Percentiles rank a stretch among this genome's conserved stretches.
Evolutionary conservation across 179 eudicot genomes (phyloP).

Genomic region (Corrigiola litoralis): DNA sequence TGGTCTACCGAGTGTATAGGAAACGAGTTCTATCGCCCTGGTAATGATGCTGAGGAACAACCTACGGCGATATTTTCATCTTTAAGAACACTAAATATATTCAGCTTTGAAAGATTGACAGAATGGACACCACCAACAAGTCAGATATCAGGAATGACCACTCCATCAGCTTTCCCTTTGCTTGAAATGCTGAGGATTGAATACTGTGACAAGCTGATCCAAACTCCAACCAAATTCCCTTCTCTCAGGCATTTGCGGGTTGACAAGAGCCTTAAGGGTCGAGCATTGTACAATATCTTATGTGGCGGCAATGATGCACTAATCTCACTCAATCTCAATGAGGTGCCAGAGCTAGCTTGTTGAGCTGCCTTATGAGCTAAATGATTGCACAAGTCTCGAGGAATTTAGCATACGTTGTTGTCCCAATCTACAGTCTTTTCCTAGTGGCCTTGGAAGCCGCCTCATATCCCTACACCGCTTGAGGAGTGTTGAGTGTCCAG

Average conservation of each 20-base stretch:
- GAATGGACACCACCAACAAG: constrained; percentile 10
- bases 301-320: neutral
- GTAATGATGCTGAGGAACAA: neutral
- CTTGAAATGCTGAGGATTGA: constrained; percentile 21
- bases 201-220: constrained; percentile 10
- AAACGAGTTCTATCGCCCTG: constrained; percentile 13
- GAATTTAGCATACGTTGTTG: constrained; percentile 8
- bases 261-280: constrained; percentile 5
- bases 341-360: constrained; percentile 8
- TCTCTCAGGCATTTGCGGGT: constrained; percentile 13
- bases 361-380: constrained; percentile 13
- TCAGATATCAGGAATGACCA: neutral
- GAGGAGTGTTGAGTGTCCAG: constrained; percentile 5
- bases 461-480: constrained; percentile 11
- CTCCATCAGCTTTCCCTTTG: constrained; percentile 10
- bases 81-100: constrained; percentile 4
- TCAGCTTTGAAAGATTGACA: constrained; percentile 13
- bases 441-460: constrained; percentile 3
- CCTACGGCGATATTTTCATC: neutral
- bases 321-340: constrained; percentile 15
- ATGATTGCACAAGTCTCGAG: constrained; percentile 13
- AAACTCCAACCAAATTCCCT: constrained; percentile 18
- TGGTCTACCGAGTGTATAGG: constrained; percentile 13
- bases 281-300: constrained; percentile 14
- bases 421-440: constrained; percentile 13